Conservation (phyloP, 805 yeast genomes). For the Kluyveromyces dobzhanskii region DNA sequence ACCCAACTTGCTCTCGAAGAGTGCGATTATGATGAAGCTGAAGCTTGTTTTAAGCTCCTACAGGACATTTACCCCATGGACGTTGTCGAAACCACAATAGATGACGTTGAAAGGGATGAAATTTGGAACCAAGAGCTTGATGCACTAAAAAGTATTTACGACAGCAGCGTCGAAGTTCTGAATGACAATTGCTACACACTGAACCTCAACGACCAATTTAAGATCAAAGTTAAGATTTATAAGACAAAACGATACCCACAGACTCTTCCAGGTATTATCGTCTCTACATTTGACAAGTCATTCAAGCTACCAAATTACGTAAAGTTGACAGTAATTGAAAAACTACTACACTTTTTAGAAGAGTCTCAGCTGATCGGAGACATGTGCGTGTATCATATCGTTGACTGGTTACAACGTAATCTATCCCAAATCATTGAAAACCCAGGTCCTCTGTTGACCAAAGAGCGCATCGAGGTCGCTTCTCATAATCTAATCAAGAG, state of each 20-base stretch:
- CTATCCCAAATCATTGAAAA: constrained; percentile 47
- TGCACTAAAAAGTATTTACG: constrained; percentile 52
- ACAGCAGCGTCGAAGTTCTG: constrained; percentile 33
- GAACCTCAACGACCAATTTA: constrained; percentile 30
- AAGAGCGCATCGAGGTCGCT: constrained; percentile 11
- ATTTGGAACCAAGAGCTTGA: constrained; percentile 74
- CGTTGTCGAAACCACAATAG: constrained; percentile 7
- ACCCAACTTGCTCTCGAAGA: constrained; percentile 41
- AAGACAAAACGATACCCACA: constrained; percentile 52
- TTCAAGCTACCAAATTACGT: constrained; percentile 62
- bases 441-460: constrained; percentile 60
- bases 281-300: constrained; percentile 34
- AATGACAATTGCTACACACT: constrained; percentile 21
- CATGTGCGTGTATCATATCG: constrained; percentile 55
- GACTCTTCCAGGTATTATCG: constrained; percentile 60
- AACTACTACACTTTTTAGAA: constrained; percentile 37
- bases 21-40: constrained; percentile 37
- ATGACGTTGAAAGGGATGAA: constrained; percentile 30
- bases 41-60: constrained; percentile 28
- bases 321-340: constrained; percentile 46
- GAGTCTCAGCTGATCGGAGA: constrained; percentile 51
- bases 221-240: constrained; percentile 32
- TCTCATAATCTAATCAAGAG: neutral
- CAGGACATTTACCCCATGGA: constrained; percentile 9
- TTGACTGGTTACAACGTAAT: constrained; percentile 72